Evolutionary conservation across 163 green algal genomes (phyloP).

Genomic region (Picocystis sp.): DNA sequence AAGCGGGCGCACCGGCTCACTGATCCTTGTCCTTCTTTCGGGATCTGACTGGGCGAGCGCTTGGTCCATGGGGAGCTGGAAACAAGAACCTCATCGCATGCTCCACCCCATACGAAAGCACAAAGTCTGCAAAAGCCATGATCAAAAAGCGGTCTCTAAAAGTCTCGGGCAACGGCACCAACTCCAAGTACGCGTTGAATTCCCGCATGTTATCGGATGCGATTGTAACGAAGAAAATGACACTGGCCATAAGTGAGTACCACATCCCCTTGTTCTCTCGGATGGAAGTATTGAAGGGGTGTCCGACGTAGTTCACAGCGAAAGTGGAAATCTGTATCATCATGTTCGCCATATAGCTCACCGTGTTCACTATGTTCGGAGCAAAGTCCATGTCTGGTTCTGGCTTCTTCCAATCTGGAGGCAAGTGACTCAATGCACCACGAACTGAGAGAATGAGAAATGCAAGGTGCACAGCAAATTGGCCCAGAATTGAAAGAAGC

Average conservation of each 20-base stretch:
- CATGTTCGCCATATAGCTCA: conserved; percentile 83
- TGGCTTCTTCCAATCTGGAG: conserved; percentile 28
- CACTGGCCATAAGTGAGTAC: conserved; percentile 13
- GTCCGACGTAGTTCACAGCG: conserved; percentile 89
- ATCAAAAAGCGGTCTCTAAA: too few species aligned
- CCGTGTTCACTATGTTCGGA: conserved; percentile 96
- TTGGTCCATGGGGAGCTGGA: too few species aligned
- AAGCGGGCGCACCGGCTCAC: too few species aligned
- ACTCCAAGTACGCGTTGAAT: too few species aligned
- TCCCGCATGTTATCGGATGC: too few species aligned
- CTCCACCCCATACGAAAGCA: too few species aligned
- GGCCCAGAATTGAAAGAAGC: conserved; percentile 74
- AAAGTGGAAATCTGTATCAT: conserved; percentile 85
- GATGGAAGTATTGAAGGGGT: conserved; percentile 79
- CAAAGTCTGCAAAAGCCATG: too few species aligned
- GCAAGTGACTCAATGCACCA: conserved; percentile 26
- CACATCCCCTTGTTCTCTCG: conserved; percentile 37
- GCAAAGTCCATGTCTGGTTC: conserved; percentile 66
- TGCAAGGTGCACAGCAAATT: conserved; percentile 67
- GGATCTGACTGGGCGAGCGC: too few species aligned
- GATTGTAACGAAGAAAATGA: background rate
- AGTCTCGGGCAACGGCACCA: too few species aligned
- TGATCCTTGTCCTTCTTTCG: too few species aligned
- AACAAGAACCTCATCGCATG: too few species aligned
- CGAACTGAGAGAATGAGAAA: conserved; percentile 64